phyloP scores from a whole-genome alignment of 108 stramenopile species.

The Nannochloropsis oceanica region DNA sequence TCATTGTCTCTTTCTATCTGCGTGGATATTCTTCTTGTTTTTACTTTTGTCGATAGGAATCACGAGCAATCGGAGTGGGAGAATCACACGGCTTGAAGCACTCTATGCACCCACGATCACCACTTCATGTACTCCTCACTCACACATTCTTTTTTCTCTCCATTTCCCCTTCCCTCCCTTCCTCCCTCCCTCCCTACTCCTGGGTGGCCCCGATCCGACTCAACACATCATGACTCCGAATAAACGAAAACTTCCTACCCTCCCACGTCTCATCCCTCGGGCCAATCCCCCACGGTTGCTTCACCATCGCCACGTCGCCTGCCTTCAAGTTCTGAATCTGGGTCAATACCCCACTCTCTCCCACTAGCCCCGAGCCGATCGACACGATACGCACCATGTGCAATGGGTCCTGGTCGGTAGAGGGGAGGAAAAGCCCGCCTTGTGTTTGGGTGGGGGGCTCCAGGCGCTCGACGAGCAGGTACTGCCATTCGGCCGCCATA shows the following conservation, averaged over 20 bases:
- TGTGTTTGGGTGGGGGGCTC: not conserved
- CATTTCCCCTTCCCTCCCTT: not conserved
- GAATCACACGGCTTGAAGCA: too few relatives aligned
- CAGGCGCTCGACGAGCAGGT: slow-evolving; percentile 8
- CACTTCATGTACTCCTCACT: too few relatives aligned
- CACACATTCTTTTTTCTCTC: not conserved
- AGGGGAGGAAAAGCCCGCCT: not conserved
- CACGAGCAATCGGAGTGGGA: too few relatives aligned
- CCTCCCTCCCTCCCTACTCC: not conserved
- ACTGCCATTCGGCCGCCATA: not conserved
- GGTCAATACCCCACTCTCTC: not conserved
- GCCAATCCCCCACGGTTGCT: slow-evolving; percentile 6
- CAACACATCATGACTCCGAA: not conserved
- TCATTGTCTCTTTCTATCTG: too few relatives aligned
- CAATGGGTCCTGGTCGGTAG: not conserved
- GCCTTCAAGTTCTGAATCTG: not conserved
- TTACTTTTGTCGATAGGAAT: too few relatives aligned
- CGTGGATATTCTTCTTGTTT: too few relatives aligned
- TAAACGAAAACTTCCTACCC: not conserved
- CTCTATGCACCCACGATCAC: too few relatives aligned
- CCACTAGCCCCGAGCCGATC: not conserved
- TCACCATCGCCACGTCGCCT: not conserved
- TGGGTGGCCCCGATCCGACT: not conserved
- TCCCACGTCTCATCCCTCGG: not conserved
- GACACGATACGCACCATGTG: not conserved